These are phyloP conservation scores for Coemansia sp. DNA, from an alignment of 192 early-diverging fungal species.

Conservation along the genomic window DNA sequence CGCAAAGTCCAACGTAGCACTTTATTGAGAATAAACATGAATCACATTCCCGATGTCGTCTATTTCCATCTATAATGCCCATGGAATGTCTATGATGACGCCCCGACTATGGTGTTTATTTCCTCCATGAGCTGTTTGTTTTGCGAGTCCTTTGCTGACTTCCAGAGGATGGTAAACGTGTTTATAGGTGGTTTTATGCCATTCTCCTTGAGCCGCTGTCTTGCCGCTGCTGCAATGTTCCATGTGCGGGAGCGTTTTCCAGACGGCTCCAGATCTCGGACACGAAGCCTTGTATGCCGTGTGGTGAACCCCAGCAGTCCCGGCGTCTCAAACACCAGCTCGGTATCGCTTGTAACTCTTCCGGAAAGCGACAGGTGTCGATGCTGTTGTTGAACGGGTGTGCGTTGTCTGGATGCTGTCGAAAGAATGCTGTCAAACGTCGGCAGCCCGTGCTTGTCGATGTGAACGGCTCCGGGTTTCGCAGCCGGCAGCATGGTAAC, in stretches of 20 bases:
- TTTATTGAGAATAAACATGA: too few species aligned
- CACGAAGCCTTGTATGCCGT: slow-evolving; percentile 15
- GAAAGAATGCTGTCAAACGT: slow-evolving; percentile 49
- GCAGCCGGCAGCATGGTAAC: slow-evolving; percentile 28
- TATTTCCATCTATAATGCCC: too few species aligned
- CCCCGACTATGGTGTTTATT: slow-evolving; percentile 37
- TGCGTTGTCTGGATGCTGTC: not conserved
- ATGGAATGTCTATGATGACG: not conserved
- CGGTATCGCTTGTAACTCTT: slow-evolving; percentile 22
- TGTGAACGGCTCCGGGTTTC: slow-evolving; percentile 2
- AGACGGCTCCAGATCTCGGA: slow-evolving; percentile 35
- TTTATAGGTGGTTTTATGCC: slow-evolving; percentile 20
- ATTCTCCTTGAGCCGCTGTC: slow-evolving; percentile 13
- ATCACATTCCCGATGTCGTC: too few species aligned
- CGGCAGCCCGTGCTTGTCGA: slow-evolving; percentile 40
- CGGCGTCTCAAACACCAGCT: slow-evolving; percentile 41
- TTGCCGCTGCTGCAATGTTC: slow-evolving; percentile 23
- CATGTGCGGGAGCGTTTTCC: slow-evolving; percentile 36
- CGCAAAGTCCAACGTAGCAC: not conserved
- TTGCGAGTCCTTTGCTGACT: slow-evolving; percentile 22
- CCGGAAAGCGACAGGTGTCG: slow-evolving; percentile 18
- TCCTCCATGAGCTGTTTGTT: slow-evolving; percentile 35
- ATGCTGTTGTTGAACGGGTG: not conserved
- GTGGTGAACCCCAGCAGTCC: slow-evolving; percentile 43
- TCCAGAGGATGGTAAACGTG: slow-evolving; percentile 51